Evolutionary conservation across 257 asterid species (phyloP).

Genomic region (Nicotiana tabacum): DNA sequence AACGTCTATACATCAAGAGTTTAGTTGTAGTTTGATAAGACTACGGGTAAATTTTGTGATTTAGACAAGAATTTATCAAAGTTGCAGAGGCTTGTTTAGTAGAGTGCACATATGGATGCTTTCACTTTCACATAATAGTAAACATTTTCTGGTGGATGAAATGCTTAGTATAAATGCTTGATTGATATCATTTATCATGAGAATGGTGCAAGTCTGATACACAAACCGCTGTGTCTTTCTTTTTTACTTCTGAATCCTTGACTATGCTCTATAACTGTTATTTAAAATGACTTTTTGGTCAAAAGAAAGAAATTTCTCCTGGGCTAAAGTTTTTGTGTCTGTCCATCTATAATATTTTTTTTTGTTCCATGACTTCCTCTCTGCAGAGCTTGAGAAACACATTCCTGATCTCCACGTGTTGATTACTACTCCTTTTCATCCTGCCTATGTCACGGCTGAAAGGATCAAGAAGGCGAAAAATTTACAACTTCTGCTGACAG

Average conservation of each 20-base stretch:
- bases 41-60: not conserved
- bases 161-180: not conserved
- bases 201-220: not conserved
- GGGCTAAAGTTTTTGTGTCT: not conserved
- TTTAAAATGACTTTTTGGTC: not conserved
- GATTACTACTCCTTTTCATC: slow-evolving; percentile 96
- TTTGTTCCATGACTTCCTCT: slow-evolving; percentile 7
- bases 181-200: not conserved
- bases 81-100: not conserved
- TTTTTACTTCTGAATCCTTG: not conserved
- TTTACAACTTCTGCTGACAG: slow-evolving; percentile 80
- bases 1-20: not conserved
- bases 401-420: slow-evolving; percentile 88
- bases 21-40: not conserved
- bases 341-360: not conserved
- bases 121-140: not conserved
- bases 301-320: not conserved
- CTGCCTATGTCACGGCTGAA: slow-evolving; percentile 95
- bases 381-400: slow-evolving; percentile 93
- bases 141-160: not conserved
- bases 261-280: not conserved
- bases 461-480: slow-evolving; percentile 91
- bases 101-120: not conserved
- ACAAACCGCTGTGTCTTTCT: not conserved
- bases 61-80: not conserved